phyloP scores from a whole-genome alignment of 306 rosid genomes.

The Cotoneaster glaucophyllus region DNA sequence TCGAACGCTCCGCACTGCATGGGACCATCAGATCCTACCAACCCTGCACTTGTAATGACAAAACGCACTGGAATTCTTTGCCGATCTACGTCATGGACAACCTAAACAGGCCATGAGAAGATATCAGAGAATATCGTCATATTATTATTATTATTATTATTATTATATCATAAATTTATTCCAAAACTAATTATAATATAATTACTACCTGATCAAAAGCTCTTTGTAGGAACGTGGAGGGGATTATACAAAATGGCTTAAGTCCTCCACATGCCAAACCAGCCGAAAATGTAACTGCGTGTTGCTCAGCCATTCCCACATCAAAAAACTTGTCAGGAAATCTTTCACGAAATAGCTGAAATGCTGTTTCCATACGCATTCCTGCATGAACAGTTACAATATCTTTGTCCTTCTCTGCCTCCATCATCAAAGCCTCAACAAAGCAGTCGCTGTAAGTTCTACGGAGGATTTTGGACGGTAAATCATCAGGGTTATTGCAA shows the following conservation, averaged over 20 bases:
- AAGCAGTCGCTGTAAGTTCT: conserved; percentile 75
- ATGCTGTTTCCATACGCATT: conserved; percentile 57
- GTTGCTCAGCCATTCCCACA: conserved; percentile 96
- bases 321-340: conserved; percentile 78
- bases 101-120: conserved; percentile 33
- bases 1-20: conserved; percentile 84
- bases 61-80: conserved; percentile 88
- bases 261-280: conserved; percentile 90
- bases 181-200: neutral
- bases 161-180: neutral
- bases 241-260: conserved; percentile 88
- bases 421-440: conserved; percentile 61
- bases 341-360: conserved; percentile 55
- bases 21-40: conserved; percentile 93
- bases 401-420: conserved; percentile 79
- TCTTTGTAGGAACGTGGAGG: conserved; percentile 83
- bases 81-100: conserved; percentile 84
- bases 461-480: conserved; percentile 21
- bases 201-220: conserved; percentile 72
- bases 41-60: conserved; percentile 77
- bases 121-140: neutral
- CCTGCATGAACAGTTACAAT: conserved; percentile 87
- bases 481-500: conserved; percentile 25
- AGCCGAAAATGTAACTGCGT: conserved; percentile 92
- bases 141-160: no score